Percentiles rank a stretch among this genome's conserved stretches.
Evolutionary conservation across 306 rosid species (phyloP).

Genomic region (Calophaca sinica): DNA sequence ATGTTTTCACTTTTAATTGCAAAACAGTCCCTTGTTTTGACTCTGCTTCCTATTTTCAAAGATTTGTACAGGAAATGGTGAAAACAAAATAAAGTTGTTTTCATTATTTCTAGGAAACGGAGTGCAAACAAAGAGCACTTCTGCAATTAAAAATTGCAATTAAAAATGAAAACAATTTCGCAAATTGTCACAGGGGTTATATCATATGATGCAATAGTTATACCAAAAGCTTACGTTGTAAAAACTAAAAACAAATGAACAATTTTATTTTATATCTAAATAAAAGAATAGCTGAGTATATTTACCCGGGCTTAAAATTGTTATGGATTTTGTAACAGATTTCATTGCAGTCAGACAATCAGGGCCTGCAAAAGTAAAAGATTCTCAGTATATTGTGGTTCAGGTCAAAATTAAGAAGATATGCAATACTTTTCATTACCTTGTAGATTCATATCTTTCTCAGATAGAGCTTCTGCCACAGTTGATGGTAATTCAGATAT

Average conservation of each 20-base stretch:
- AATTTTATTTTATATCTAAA: not conserved
- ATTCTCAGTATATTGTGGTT: constrained; percentile 8
- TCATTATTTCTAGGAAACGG: too few relatives aligned
- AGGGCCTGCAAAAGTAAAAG: constrained; percentile 53
- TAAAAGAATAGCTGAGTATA: not conserved
- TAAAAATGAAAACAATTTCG: too few relatives aligned
- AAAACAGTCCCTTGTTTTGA: too few relatives aligned
- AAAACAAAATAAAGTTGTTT: too few relatives aligned
- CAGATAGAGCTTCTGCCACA: constrained; percentile 59
- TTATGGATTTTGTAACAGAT: constrained; percentile 68
- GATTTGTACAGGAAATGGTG: too few relatives aligned
- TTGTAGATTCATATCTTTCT: constrained; percentile 55
- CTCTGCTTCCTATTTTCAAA: too few relatives aligned
- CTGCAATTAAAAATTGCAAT: too few relatives aligned
- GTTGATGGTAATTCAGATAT: constrained; percentile 67
- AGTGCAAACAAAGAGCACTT: too few relatives aligned
- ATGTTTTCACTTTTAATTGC: too few relatives aligned
- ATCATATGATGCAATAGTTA: not conserved
- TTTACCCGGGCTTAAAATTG: constrained; percentile 78
- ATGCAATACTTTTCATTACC: constrained; percentile 48
- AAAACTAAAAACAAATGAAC: not conserved
- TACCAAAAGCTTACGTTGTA: too few relatives aligned
- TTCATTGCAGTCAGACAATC: constrained; percentile 61
- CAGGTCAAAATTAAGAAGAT: not conserved
- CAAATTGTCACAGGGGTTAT: not conserved